A percentile compares a stretch with the other conserved stretches of the same genome.
These are phyloP conservation scores for Pisolithus tinctorius DNA, from an alignment of 768 basidiomycete genomes.

Conservation along the genomic window DNA sequence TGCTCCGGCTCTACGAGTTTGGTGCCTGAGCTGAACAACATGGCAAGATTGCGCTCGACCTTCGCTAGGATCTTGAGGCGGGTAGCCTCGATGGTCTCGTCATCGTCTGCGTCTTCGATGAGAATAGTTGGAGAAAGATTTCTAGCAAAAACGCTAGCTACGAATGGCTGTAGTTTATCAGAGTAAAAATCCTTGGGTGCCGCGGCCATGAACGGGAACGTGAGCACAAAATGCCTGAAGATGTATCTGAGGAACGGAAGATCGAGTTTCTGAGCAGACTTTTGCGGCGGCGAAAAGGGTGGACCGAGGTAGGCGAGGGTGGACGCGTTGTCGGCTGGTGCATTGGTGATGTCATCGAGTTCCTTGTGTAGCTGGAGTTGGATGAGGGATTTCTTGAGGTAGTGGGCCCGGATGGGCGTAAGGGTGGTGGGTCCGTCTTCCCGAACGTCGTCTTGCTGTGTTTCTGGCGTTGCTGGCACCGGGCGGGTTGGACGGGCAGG, in stretches of 20 bases:
- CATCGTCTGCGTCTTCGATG: constrained; percentile 44
- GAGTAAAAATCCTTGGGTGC: constrained; percentile 92
- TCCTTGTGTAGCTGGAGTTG: constrained; percentile 82
- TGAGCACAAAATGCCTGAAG: constrained; percentile 87
- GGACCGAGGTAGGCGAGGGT: constrained; percentile 83
- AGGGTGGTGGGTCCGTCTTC: constrained; percentile 32
- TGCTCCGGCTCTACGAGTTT: constrained; percentile 84
- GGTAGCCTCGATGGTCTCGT: constrained; percentile 50
- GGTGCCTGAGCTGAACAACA: constrained; percentile 76
- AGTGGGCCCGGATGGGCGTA: constrained; percentile 89
- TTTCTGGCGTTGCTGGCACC: neutral
- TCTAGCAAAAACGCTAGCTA: constrained; percentile 72
- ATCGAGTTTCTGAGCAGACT: constrained; percentile 52
- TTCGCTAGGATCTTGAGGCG: constrained; percentile 67
- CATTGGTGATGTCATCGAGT: constrained; percentile 56
- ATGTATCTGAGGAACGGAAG: constrained; percentile 86
- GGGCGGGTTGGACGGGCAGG: constrained; percentile 12
- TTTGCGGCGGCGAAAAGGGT: constrained; percentile 73
- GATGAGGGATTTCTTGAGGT: constrained; percentile 94
- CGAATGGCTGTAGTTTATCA: constrained; percentile 91
- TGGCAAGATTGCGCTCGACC: constrained; percentile 75
- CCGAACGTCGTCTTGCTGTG: neutral
- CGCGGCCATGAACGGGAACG: constrained; percentile 89
- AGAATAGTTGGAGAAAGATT: constrained; percentile 61
- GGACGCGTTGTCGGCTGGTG: constrained; percentile 38